Evolutionary conservation across 176 grass and related monocot species (phyloP), one percentile per base, ranked within the genome.

Genomic region (Oryza glaberrima): DNA sequence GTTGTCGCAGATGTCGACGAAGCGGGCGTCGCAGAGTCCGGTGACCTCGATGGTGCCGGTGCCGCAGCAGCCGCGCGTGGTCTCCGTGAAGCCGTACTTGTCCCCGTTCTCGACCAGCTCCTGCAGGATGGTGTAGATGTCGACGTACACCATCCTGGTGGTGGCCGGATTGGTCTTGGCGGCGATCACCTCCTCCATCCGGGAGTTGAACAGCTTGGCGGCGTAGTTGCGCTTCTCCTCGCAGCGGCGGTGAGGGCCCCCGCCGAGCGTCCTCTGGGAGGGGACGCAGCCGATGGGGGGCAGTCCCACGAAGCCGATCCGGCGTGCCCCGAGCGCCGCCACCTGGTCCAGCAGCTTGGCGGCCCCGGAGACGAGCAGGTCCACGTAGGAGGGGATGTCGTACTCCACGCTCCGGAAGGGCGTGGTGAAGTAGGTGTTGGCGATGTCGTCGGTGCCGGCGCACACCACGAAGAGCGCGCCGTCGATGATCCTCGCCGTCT

Each of bases 261-360:
- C 95, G 2, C 77, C 90, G 0, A 93, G 77, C 0, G 95, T 97
- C 47, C 95, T 78, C 35, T 94, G 90, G 17, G 92, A 91, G 4
- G 95, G 95, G 11, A 97, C 86, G 14, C 95, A 97, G 2, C 95
- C 95, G 14, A 97, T 85, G 1, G 95, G 95, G 2, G 95, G 95
- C 28, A 94, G 67, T 0, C 95, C 88, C 3, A 91, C 90, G 23
- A 92, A 90, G 36, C 81, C 92, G 14, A 97, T 78, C 48, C 44
- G 85, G 52, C 45, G 35, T 5, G 94, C 89, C 22, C 89, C 92
- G 6, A 69, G 32, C 1, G 67, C 11, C 43, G 32, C 72, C 0
- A 86, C 30, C 4, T 81, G 40, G 2, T 88, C 47, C 1, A 94
- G 51, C 78, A 97, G 91, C 12, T 6, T 41, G 20, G 82, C 67